Base-by-base conservation (phyloP, 2,329 filamentous ascomycete species). In the Cryphonectria radicalis region DNA sequence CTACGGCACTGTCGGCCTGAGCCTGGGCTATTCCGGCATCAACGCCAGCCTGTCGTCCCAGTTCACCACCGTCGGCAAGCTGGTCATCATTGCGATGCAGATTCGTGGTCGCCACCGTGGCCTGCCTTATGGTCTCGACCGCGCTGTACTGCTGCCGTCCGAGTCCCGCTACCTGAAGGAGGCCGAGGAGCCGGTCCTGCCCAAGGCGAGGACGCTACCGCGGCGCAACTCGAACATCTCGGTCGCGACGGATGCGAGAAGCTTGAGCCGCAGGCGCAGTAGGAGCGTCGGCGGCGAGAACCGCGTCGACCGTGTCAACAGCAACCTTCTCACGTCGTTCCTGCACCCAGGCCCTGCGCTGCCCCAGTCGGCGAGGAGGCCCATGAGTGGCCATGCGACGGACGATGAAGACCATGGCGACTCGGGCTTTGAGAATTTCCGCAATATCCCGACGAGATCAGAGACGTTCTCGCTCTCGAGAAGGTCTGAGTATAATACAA, bases 1-100 rank as follows among this genome's bases (percentile, higher is more conserved):
- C 1, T 97, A 97, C 77, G 97, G 96, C 74, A 99, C 96, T 0
- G 96, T 99, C 37, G 96, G 96, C 0, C 83, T 99, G 70, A 95
- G 92, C 66, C 86, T 99, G 22, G 96, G 96, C 7, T 97, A 95
- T 73, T 86, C 92, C 0, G 84, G 82, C 28, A 86, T 90, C 79
- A 92, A 97, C 80, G 88, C 94, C 0, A 94, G 93, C 0, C 94
- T 99, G 74, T 94, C 90, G 43, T 91, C 88, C 0, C 89, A 98
- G 76, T 98, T 99, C 80, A 89, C 87, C 17, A 87, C 91, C 0
- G 81, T 97, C 80, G 94, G 78, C 80, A 92, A 92, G 77, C 85
- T 92, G 1, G 86, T 92, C 74, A 89, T 92, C 68, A 86, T 92
- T 70, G 89, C 89, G 42, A 91, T 92, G 89, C 88, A 91, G 81